Conservation (phyloP, 305 asterid species). For the Withania somnifera region DNA sequence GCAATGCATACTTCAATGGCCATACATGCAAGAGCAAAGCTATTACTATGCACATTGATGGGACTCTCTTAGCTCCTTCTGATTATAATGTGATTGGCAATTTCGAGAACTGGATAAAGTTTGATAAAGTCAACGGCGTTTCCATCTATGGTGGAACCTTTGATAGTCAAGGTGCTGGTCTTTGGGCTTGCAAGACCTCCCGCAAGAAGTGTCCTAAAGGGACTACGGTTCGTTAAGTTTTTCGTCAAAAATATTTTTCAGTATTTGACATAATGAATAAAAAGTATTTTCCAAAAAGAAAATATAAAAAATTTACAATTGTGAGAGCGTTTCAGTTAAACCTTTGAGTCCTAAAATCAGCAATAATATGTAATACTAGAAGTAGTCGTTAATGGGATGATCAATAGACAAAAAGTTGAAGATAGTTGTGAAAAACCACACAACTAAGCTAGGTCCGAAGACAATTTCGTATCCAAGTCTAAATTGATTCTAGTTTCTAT, state of each 20-base stretch:
- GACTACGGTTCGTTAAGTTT: not conserved
- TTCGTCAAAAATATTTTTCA: not conserved
- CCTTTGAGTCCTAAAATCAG: too few relatives aligned
- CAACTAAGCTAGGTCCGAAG: too few relatives aligned
- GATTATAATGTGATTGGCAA: constrained; percentile 3
- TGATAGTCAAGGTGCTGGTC: not conserved
- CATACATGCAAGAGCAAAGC: not conserved
- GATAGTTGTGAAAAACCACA: too few relatives aligned
- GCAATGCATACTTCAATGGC: not conserved
- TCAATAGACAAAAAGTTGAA: too few relatives aligned
- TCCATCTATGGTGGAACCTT: constrained; percentile 11
- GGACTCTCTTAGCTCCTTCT: constrained; percentile 11
- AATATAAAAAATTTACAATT: too few relatives aligned
- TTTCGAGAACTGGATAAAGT: constrained; percentile 1
- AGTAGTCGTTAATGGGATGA: too few relatives aligned
- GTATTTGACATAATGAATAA: not conserved
- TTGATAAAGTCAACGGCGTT: not conserved
- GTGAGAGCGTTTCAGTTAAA: too few relatives aligned
- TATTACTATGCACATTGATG: not conserved
- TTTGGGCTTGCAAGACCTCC: not conserved
- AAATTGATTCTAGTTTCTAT: too few relatives aligned
- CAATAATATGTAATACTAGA: too few relatives aligned
- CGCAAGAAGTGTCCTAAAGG: not conserved
- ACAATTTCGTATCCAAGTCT: too few relatives aligned
- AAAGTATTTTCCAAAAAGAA: not conserved